phyloP scores from a whole-genome alignment of 495 filamentous ascomycete species.

The Aspergillus sclerotioniger region DNA sequence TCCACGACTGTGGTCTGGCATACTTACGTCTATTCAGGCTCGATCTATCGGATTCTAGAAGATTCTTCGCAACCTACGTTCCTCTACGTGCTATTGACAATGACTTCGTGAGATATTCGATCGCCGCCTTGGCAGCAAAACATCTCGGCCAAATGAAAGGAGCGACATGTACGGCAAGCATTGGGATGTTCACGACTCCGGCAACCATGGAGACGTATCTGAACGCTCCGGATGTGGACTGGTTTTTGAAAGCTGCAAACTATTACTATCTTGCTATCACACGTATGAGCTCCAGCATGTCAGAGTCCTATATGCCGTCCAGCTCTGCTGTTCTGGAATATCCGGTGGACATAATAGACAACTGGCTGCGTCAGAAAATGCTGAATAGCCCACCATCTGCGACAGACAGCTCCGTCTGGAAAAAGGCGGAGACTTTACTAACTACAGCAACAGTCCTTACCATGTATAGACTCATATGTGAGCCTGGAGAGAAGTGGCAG shows the following conservation, averaged over 20 bases:
- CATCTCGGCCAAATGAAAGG: slow-evolving; percentile 42
- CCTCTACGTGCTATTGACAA: slow-evolving; percentile 39
- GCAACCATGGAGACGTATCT: slow-evolving; percentile 41
- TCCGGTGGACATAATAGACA: slow-evolving; percentile 30
- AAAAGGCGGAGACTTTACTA: slow-evolving; percentile 34
- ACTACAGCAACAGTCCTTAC: slow-evolving; percentile 31
- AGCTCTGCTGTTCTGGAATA: slow-evolving; percentile 39
- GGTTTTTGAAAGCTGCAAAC: slow-evolving; percentile 43
- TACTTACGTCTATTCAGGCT: slow-evolving; percentile 28
- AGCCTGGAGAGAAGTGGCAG: slow-evolving; percentile 37
- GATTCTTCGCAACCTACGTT: slow-evolving; percentile 38
- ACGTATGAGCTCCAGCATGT: slow-evolving; percentile 28
- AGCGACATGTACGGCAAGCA: slow-evolving; percentile 16
- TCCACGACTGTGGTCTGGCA: not conserved
- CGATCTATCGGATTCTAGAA: slow-evolving; percentile 38
- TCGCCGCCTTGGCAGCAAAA: slow-evolving; percentile 41
- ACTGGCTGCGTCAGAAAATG: slow-evolving; percentile 25
- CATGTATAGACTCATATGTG: slow-evolving; percentile 35
- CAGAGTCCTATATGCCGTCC: slow-evolving; percentile 33
- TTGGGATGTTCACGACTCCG: slow-evolving; percentile 33
- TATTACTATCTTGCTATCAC: slow-evolving; percentile 41
- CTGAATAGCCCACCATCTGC: slow-evolving; percentile 1
- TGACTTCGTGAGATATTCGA: slow-evolving; percentile 33
- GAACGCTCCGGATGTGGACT: slow-evolving; percentile 36
- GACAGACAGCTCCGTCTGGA: slow-evolving; percentile 16